These are phyloP conservation scores for Lentinus polychrous DNA, from an alignment of 1,284 basidiomycete species.

Conservation along the genomic window DNA sequence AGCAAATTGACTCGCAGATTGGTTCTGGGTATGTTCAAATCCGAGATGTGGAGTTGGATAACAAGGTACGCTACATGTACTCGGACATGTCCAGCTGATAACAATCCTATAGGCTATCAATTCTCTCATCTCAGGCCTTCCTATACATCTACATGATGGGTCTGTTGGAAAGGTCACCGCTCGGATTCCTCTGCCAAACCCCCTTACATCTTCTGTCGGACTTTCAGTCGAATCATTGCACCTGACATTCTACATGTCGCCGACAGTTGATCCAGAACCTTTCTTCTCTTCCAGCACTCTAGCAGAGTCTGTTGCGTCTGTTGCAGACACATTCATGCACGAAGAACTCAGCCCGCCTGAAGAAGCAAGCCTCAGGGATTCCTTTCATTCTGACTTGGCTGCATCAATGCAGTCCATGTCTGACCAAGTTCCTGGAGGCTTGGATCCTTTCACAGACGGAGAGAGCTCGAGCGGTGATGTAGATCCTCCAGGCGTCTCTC, in stretches of 20 bases:
- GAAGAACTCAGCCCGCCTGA: slow-evolving; percentile 72
- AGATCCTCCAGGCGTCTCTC: slow-evolving; percentile 70
- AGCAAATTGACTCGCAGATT: slow-evolving; percentile 89
- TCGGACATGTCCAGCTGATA: neutral
- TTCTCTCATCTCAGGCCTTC: slow-evolving; percentile 57
- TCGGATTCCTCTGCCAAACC: slow-evolving; percentile 72
- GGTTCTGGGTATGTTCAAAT: slow-evolving; percentile 85
- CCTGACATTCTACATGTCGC: slow-evolving; percentile 50
- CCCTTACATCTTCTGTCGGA: slow-evolving; percentile 63
- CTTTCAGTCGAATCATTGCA: slow-evolving; percentile 58
- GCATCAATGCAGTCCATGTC: slow-evolving; percentile 27
- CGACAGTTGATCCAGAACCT: slow-evolving; percentile 18
- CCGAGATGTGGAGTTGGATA: slow-evolving; percentile 75
- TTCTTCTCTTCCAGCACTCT: slow-evolving; percentile 31
- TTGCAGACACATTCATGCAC: slow-evolving; percentile 81
- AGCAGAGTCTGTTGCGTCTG: slow-evolving; percentile 69
- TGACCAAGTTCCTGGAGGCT: slow-evolving; percentile 53
- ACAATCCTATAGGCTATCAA: slow-evolving; percentile 67
- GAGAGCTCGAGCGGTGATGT: slow-evolving; percentile 34
- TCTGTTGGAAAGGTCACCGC: slow-evolving; percentile 68
- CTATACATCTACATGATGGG: slow-evolving; percentile 66
- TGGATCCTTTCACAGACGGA: slow-evolving; percentile 47
- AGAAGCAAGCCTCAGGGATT: slow-evolving; percentile 66
- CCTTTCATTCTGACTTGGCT: slow-evolving; percentile 43
- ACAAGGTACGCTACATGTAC: slow-evolving; percentile 45